Conservation (phyloP, 371 early-diverging fungal species). For the Chytridiales sp. region DNA sequence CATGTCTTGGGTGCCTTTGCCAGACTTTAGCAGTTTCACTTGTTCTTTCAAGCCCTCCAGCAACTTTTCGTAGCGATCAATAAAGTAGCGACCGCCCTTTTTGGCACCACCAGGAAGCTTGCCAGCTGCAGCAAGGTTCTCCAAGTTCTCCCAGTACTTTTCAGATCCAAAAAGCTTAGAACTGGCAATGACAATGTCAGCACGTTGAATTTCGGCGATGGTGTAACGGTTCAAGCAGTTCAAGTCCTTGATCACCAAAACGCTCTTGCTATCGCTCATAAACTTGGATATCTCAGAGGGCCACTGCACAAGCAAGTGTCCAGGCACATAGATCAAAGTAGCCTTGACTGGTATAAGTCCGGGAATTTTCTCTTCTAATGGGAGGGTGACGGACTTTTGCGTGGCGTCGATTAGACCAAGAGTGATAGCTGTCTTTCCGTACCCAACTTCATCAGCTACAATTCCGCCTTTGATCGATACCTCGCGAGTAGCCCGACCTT, state of each 20-base stretch:
- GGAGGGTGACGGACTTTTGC: not conserved
- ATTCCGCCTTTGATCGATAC: constrained; percentile 39
- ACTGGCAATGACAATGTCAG: constrained; percentile 36
- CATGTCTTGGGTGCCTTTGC: constrained; percentile 1
- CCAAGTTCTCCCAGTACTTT: constrained; percentile 36
- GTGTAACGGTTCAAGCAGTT: constrained; percentile 27
- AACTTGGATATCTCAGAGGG: constrained; percentile 41
- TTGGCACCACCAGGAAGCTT: constrained; percentile 26
- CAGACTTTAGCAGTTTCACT: constrained; percentile 22
- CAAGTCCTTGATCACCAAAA: constrained; percentile 32
- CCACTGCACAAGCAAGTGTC: constrained; percentile 41
- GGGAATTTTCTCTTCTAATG: not conserved
- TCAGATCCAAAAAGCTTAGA: constrained; percentile 27
- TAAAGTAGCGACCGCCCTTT: constrained; percentile 37
- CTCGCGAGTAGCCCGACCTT: constrained; percentile 30
- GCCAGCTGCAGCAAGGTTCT: constrained; percentile 27
- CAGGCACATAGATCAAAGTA: constrained; percentile 38
- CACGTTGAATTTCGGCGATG: constrained; percentile 32
- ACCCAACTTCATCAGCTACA: constrained; percentile 46
- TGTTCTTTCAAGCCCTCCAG: constrained; percentile 22
- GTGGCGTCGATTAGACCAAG: constrained; percentile 37
- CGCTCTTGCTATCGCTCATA: constrained; percentile 18
- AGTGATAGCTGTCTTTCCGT: constrained; percentile 46
- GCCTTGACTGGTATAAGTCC: constrained; percentile 35
- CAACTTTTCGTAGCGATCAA: constrained; percentile 24